A percentile compares a stretch with the other conserved stretches of the same genome.
Conservation (phyloP, 2,329 filamentous ascomycete genomes). For the Talaromyces funiculosus region DNA sequence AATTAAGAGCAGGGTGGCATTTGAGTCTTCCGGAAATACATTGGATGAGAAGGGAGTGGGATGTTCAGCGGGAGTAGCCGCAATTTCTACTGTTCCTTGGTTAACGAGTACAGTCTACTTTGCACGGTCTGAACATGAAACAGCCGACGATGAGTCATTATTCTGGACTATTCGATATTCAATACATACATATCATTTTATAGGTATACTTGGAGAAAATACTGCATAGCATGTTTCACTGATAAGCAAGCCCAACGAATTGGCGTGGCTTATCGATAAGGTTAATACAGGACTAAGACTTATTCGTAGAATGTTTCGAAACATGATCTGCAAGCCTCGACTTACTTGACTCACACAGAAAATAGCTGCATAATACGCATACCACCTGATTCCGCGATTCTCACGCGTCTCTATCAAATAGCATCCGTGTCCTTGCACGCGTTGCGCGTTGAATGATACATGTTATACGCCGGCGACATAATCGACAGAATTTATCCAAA, state of each 20-base stretch:
- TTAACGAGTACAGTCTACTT: background rate
- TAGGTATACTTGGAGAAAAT: background rate
- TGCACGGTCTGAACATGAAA: background rate
- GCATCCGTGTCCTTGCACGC: background rate
- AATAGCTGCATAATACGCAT: background rate
- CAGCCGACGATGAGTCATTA: background rate
- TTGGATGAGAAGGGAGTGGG: background rate
- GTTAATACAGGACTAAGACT: background rate
- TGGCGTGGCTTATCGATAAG: constrained; percentile 5
- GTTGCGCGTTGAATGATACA: background rate
- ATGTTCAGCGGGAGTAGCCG: constrained; percentile 2
- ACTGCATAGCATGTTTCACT: background rate
- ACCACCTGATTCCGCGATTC: background rate
- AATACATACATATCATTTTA: background rate
- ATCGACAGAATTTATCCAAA: background rate
- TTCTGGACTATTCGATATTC: background rate
- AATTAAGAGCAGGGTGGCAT: background rate
- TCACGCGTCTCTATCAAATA: background rate
- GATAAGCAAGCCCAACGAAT: background rate
- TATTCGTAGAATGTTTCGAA: constrained; percentile 7
- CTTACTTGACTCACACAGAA: background rate
- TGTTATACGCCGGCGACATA: background rate
- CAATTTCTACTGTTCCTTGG: background rate
- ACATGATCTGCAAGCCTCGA: constrained; percentile 5
- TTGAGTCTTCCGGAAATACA: background rate